Evolutionary conservation across 2,329 filamentous ascomycete species (phyloP).

Genomic region (Allantophomopsis cytisporea): DNA sequence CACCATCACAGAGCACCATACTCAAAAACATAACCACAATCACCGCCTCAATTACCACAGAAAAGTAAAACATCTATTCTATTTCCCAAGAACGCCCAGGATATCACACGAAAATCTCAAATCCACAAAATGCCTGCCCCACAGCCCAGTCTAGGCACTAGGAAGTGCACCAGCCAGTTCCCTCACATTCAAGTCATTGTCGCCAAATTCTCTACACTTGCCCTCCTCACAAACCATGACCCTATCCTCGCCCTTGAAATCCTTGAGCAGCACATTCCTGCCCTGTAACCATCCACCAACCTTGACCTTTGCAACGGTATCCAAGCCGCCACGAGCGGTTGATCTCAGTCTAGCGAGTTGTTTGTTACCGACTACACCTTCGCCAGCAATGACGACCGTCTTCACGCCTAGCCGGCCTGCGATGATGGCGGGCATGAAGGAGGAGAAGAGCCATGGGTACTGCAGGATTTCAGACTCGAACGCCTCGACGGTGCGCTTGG

Average conservation of each 20-base stretch:
- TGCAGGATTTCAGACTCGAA: slow-evolving; percentile 89
- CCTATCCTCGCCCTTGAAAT: slow-evolving; percentile 18
- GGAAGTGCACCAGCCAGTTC: background rate
- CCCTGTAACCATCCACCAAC: slow-evolving; percentile 29
- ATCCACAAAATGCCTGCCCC: background rate
- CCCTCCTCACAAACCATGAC: slow-evolving; percentile 31
- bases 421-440: slow-evolving; percentile 65
- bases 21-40: too few relatives aligned
- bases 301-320: slow-evolving; percentile 12
- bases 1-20: too few relatives aligned
- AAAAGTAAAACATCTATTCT: too few relatives aligned
- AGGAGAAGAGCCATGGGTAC: slow-evolving; percentile 83
- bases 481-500: slow-evolving; percentile 62
- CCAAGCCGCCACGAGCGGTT: slow-evolving; percentile 13
- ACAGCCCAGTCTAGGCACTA: background rate
- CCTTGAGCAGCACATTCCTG: slow-evolving; percentile 28
- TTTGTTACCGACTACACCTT: slow-evolving; percentile 5
- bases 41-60: too few relatives aligned
- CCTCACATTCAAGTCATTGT: background rate
- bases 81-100: too few relatives aligned
- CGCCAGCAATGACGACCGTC: slow-evolving; percentile 33
- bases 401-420: slow-evolving; percentile 57
- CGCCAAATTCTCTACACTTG: slow-evolving; percentile 25
- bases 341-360: slow-evolving; percentile 20
- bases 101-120: background rate